A percentile compares a stretch with the other conserved stretches of the same genome.
Evolutionary conservation across 257 asterid genomes (phyloP).

Genomic region (Przewalskia tangutica): DNA sequence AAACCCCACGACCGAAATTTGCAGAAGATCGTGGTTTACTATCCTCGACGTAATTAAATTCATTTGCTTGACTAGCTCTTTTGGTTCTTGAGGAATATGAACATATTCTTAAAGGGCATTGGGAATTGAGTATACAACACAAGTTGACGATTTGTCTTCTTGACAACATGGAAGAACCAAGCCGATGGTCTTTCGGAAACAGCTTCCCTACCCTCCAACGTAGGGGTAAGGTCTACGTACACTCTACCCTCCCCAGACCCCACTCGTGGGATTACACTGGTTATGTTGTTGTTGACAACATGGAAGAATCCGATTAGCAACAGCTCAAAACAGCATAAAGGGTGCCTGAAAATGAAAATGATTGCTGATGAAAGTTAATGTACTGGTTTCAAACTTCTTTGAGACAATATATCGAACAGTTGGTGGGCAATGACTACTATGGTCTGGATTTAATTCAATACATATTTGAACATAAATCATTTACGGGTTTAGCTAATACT

Average conservation of each 20-base stretch:
- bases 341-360: background rate
- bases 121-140: background rate
- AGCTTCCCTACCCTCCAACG: no score
- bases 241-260: no score
- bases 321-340: background rate
- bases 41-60: background rate
- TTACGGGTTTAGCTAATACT: background rate
- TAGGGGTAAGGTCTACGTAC: no score
- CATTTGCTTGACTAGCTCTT: background rate
- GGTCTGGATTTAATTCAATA: background rate
- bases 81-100: background rate
- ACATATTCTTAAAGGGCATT: background rate
- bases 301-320: background rate
- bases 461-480: background rate
- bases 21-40: constrained; percentile 2
- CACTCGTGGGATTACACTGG: no score
- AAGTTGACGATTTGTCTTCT: background rate
- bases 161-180: background rate
- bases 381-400: background rate
- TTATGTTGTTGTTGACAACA: background rate
- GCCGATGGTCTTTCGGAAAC: no score
- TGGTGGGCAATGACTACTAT: background rate
- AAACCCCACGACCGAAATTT: constrained; percentile 18
- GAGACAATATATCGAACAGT: constrained; percentile 26
- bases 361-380: background rate